Evolutionary conservation across 2,329 filamentous ascomycete genomes (phyloP).

Genomic region (Colletotrichum australisinense): DNA sequence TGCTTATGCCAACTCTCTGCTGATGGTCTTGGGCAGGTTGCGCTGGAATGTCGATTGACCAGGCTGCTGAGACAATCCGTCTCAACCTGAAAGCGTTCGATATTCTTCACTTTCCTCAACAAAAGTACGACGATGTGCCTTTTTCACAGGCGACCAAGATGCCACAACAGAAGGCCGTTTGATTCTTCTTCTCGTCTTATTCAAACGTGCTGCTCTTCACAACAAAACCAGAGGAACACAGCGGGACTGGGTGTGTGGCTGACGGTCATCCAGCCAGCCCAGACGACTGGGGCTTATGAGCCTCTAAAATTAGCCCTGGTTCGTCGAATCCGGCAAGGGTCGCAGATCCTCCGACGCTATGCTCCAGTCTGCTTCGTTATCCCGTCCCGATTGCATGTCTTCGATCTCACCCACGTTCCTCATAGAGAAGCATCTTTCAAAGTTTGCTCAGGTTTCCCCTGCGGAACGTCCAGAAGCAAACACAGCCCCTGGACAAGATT

Average conservation of each 20-base stretch:
- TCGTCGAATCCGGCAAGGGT: conserved; percentile 1
- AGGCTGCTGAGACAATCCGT: background rate
- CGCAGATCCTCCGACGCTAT: conserved; percentile 12
- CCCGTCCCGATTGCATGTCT: conserved; percentile 1
- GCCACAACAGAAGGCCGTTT: background rate
- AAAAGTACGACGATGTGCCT: background rate
- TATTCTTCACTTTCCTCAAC: no score
- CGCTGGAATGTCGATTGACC: no score
- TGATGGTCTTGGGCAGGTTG: background rate
- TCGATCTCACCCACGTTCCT: background rate
- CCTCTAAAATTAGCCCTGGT: conserved; percentile 14
- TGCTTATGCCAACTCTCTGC: background rate
- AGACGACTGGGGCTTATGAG: background rate
- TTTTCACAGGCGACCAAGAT: background rate
- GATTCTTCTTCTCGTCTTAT: background rate
- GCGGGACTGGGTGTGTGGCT: background rate
- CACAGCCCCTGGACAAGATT: conserved; percentile 1
- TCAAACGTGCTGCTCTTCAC: no score
- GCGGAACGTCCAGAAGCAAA: background rate
- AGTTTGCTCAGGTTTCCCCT: background rate
- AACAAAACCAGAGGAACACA: background rate
- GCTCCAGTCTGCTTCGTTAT: background rate
- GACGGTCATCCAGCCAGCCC: background rate
- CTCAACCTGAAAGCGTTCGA: background rate
- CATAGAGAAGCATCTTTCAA: background rate